Evolutionary conservation across 169 alveolate species (phyloP).

Genomic region (Cryptosporidium baileyi): DNA sequence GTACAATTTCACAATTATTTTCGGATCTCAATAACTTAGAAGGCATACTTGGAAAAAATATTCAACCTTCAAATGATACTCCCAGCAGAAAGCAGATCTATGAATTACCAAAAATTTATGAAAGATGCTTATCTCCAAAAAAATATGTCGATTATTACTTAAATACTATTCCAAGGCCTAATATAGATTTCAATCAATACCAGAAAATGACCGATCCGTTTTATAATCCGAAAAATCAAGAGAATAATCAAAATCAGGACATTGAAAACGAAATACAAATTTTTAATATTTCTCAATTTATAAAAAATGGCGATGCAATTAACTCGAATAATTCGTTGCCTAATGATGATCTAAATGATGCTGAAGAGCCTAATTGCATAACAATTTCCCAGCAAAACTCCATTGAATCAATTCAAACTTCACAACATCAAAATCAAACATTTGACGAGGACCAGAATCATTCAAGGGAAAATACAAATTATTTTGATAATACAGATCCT

Average conservation of each 20-base stretch:
- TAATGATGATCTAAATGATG: neutral
- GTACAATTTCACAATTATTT: neutral
- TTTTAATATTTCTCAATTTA: neutral
- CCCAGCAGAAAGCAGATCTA: conserved; percentile 30
- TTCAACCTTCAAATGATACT: neutral
- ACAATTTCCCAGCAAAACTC: too few species aligned
- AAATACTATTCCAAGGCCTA: conserved; percentile 22
- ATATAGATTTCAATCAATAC: conserved; percentile 21
- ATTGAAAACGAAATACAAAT: neutral
- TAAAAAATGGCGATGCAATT: neutral
- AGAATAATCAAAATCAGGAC: neutral
- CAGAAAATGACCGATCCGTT: conserved; percentile 58
- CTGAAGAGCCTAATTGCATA: too few species aligned
- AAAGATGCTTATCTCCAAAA: conserved; percentile 50
- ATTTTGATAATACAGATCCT: neutral
- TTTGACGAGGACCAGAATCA: neutral
- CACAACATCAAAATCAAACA: too few species aligned
- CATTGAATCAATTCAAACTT: too few species aligned
- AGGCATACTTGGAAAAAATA: neutral
- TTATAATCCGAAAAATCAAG: neutral
- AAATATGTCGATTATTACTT: conserved; percentile 34
- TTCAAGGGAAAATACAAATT: neutral
- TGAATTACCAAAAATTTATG: neutral
- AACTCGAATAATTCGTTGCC: neutral
- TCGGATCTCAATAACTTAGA: neutral